Evolutionary conservation across 164 flowering plant genomes (phyloP).

Genomic region (Malania oleifera): DNA sequence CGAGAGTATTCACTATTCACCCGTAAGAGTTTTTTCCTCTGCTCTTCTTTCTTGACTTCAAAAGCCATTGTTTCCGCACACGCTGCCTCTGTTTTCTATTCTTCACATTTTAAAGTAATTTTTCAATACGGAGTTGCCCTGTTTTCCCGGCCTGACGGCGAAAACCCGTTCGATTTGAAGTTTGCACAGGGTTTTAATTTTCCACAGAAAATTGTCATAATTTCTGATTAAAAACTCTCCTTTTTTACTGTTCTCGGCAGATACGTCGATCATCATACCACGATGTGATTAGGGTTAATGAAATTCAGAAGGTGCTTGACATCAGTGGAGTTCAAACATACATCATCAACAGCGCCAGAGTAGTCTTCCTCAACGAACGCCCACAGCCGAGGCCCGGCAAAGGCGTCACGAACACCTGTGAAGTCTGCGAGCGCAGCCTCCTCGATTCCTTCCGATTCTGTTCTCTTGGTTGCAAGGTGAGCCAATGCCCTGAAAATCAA

Average conservation of each 20-base stretch:
- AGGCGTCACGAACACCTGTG: conserved; percentile 86
- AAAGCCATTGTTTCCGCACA: too few relatives aligned
- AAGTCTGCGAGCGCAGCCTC: conserved; percentile 83
- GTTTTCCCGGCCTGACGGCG: not conserved
- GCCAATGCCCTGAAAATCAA: not conserved
- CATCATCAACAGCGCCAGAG: conserved; percentile 86
- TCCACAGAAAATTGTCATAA: too few relatives aligned
- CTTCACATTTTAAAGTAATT: conserved; percentile 3
- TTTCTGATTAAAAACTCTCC: too few relatives aligned
- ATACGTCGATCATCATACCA: conserved; percentile 96
- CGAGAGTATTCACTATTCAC: too few relatives aligned
- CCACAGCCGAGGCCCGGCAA: conserved; percentile 97
- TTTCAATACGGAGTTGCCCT: not conserved
- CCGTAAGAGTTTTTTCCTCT: too few relatives aligned
- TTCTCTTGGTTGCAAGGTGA: conserved; percentile 96
- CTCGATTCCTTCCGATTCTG: conserved; percentile 90
- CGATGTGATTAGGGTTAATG: conserved; percentile 88
- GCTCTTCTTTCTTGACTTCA: too few relatives aligned
- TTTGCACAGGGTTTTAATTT: not conserved
- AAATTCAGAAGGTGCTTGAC: conserved; percentile 84
- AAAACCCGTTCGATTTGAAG: not conserved
- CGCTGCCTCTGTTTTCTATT: too few relatives aligned
- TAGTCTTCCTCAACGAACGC: conserved; percentile 84
- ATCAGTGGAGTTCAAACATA: conserved; percentile 85
- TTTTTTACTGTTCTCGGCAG: conserved; percentile 29